Conservation (phyloP, 208 protist species). For the Leishmania martiniquensis region DNA sequence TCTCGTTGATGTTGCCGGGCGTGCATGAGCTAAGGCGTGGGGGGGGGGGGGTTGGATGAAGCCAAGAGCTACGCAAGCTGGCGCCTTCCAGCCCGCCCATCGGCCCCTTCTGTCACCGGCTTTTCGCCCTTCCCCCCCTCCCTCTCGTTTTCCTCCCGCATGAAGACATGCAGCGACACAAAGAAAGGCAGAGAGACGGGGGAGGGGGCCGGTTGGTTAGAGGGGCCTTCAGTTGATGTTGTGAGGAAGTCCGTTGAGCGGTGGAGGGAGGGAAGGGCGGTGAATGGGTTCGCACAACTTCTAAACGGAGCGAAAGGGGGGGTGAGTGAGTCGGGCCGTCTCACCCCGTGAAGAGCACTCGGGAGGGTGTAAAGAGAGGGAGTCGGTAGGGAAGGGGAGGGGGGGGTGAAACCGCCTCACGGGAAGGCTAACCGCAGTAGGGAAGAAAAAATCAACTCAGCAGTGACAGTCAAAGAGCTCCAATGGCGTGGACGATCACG, state of each 20-base stretch:
- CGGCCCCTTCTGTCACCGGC: too few species aligned
- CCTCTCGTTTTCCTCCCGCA: too few species aligned
- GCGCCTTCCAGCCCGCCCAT: not conserved
- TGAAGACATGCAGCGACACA: not conserved
- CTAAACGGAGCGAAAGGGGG: not conserved
- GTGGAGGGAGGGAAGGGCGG: not conserved
- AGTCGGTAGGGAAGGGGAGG: not conserved
- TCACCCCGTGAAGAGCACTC: not conserved
- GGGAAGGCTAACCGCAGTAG: not conserved
- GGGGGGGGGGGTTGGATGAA: not conserved
- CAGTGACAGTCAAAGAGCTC: not conserved
- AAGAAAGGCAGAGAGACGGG: not conserved
- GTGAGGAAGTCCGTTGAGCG: too few species aligned
- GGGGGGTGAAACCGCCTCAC: not conserved
- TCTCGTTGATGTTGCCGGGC: not conserved
- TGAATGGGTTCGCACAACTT: not conserved
- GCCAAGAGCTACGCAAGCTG: not conserved
- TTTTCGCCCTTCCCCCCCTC: too few species aligned
- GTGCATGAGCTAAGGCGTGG: not conserved
- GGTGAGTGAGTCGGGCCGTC: not conserved
- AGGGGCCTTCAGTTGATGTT: too few species aligned
- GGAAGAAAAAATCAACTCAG: not conserved
- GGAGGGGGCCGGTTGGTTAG: too few species aligned
- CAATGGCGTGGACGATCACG: not conserved
- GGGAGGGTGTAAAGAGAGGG: not conserved